These are phyloP conservation scores for Cordyceps javanica DNA, from an alignment of 2,329 filamentous ascomycete species.

Conservation along the genomic window DNA sequence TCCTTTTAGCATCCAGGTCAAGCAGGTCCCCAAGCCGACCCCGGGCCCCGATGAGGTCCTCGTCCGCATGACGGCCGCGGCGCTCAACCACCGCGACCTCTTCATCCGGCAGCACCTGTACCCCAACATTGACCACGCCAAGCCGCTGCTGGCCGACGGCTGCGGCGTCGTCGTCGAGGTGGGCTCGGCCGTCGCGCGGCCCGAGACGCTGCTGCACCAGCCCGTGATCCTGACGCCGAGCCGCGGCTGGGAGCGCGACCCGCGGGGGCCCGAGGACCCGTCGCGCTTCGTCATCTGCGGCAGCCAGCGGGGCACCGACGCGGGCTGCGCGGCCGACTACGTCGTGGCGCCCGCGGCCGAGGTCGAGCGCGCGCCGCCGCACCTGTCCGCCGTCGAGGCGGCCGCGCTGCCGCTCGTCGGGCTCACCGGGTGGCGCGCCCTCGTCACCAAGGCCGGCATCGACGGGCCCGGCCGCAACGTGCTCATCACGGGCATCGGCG, in stretches of 20 bases:
- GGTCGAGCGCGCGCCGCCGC: conserved; percentile 67
- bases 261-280: conserved; percentile 65
- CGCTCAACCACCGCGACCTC: conserved; percentile 91
- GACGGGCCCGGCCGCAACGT: conserved; percentile 63
- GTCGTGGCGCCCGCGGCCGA: conserved; percentile 64
- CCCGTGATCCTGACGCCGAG: conserved; percentile 74
- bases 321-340: conserved; percentile 71
- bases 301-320: conserved; percentile 52
- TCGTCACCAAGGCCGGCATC: conserved; percentile 70
- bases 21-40: conserved; percentile 54
- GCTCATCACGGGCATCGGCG: conserved; percentile 85
- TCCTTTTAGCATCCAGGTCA: conserved; percentile 47
- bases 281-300: conserved; percentile 59
- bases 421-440: conserved; percentile 80
- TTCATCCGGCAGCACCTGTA: conserved; percentile 93
- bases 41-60: conserved; percentile 65
- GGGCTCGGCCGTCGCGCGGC: conserved; percentile 41
- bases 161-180: conserved; percentile 64
- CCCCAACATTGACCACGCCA: conserved; percentile 72
- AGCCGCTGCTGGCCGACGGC: conserved; percentile 78
- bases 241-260: conserved; percentile 67
- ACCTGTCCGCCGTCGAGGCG: conserved; percentile 67
- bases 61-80: conserved; percentile 68
- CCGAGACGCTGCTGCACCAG: conserved; percentile 45
- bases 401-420: conserved; percentile 82